These are phyloP conservation scores for Flaveria robusta DNA, from an alignment of 129 eudicot species.

Conservation along the genomic window DNA sequence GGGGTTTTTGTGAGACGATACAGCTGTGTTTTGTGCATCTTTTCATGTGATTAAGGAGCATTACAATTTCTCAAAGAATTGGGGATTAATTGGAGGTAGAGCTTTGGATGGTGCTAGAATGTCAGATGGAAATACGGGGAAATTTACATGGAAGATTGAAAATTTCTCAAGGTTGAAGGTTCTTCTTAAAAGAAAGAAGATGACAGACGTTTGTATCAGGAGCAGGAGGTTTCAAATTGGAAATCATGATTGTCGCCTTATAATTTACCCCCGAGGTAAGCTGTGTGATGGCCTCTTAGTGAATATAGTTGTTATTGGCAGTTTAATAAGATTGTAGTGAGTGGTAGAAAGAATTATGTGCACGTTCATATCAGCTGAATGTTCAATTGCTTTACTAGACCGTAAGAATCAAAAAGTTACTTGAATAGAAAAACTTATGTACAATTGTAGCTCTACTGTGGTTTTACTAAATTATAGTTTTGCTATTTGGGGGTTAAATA, in stretches of 20 bases:
- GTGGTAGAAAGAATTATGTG: constrained; percentile 15
- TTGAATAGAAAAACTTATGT: neutral
- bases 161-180: constrained; percentile 91
- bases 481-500: neutral
- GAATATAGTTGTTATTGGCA: constrained; percentile 1
- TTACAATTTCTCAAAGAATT: constrained; percentile 64
- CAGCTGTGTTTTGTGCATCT: constrained; percentile 87
- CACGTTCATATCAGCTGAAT: neutral
- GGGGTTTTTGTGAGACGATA: constrained; percentile 88
- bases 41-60: constrained; percentile 93
- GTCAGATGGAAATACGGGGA: constrained; percentile 88
- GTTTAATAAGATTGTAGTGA: constrained; percentile 11
- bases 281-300: constrained; percentile 14
- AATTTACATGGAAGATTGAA: constrained; percentile 92
- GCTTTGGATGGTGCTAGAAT: constrained; percentile 59
- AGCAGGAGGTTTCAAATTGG: constrained; percentile 98
- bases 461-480: constrained; percentile 14
- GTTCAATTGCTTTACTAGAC: constrained; percentile 2
- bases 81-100: constrained; percentile 63
- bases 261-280: constrained; percentile 96
- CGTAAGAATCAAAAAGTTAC: constrained; percentile 1
- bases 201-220: constrained; percentile 93
- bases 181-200: constrained; percentile 92
- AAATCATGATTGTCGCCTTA: constrained; percentile 92
- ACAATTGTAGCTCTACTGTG: neutral